A percentile compares a stretch with the other conserved stretches of the same genome.
Conservation (phyloP, 2,329 filamentous ascomycete species). For the Verticillium klebahnii region DNA sequence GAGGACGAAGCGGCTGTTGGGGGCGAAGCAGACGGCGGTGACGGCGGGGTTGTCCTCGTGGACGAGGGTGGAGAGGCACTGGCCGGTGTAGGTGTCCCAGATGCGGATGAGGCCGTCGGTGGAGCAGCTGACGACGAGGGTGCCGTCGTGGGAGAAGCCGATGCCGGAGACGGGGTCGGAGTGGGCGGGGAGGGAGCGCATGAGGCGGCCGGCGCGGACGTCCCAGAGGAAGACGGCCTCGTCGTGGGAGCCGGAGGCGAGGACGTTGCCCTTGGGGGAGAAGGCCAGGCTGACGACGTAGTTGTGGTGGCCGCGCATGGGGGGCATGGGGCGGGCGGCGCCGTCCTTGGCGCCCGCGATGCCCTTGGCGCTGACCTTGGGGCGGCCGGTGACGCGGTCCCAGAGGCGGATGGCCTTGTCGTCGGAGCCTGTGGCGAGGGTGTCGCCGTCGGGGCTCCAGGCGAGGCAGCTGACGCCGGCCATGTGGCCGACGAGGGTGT, state of each 20-base stretch:
- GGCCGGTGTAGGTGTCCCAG: conserved; percentile 93
- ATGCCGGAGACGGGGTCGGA: conserved; percentile 93
- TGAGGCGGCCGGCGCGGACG: conserved; percentile 77
- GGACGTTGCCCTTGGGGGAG: conserved; percentile 95
- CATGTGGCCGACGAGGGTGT: conserved; percentile 89
- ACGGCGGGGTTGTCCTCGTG: conserved; percentile 95
- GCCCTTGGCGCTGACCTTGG: conserved; percentile 40
- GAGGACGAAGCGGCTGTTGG: conserved; percentile 89
- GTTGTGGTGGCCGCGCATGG: conserved; percentile 85
- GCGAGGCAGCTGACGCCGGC: conserved; percentile 87
- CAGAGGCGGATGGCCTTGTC: conserved; percentile 95
- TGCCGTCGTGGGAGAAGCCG: conserved; percentile 89
- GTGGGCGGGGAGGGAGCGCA: conserved; percentile 89
- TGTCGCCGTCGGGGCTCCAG: conserved; percentile 89
- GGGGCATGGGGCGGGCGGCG: conserved; percentile 34
- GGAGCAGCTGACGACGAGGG: conserved; percentile 84
- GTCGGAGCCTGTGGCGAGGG: conserved; percentile 86
- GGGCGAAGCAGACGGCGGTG: conserved; percentile 83
- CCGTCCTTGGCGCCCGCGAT: conserved; percentile 14
- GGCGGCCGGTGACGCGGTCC: conserved; percentile 64
- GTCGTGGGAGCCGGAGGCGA: conserved; percentile 93
- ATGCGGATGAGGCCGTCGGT: conserved; percentile 89
- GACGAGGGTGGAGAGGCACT: conserved; percentile 90
- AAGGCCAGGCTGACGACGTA: conserved; percentile 94
- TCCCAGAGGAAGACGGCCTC: conserved; percentile 98